Percentiles rank a stretch among this genome's conserved stretches.
Conservation (phyloP, 108 stramenopile genomes). For the Asterionellopsis glacialis region DNA sequence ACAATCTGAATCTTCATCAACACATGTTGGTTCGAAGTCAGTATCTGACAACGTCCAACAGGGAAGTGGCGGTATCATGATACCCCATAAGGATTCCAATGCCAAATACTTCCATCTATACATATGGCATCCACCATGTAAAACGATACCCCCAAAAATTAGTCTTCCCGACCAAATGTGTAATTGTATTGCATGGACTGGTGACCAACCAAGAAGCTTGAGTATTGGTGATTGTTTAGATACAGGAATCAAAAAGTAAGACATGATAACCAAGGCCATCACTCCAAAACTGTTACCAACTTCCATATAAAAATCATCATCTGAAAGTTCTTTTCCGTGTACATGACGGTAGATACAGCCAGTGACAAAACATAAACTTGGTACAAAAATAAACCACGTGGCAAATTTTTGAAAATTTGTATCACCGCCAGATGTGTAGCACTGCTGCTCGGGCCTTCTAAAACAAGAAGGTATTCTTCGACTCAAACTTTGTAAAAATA, state of each 20-base stretch:
- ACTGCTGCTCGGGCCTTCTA: not conserved
- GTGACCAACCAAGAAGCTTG: constrained; percentile 35
- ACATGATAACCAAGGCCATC: constrained; percentile 35
- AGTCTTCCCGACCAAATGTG: constrained; percentile 53
- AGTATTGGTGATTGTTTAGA: constrained; percentile 36
- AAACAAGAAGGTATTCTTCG: too few relatives aligned
- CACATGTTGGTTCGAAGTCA: constrained; percentile 29
- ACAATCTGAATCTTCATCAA: constrained; percentile 28
- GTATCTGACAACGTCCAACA: constrained; percentile 32
- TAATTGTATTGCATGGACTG: constrained; percentile 22
- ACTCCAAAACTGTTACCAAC: constrained; percentile 49
- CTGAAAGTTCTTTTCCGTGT: not conserved
- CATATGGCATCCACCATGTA: constrained; percentile 44
- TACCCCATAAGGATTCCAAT: constrained; percentile 15
- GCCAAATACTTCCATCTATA: constrained; percentile 19
- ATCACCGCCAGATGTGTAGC: constrained; percentile 6
- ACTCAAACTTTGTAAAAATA: too few relatives aligned
- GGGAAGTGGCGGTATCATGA: constrained; percentile 25
- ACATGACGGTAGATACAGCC: constrained; percentile 20
- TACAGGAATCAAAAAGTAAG: constrained; percentile 39
- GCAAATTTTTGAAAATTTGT: constrained; percentile 4
- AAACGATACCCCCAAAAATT: constrained; percentile 16
- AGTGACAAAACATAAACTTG: constrained; percentile 14
- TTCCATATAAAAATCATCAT: constrained; percentile 10
- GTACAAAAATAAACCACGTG: constrained; percentile 15